Base-by-base conservation (phyloP, 1,139 yeast species). In the Nadsonia commutata region DNA sequence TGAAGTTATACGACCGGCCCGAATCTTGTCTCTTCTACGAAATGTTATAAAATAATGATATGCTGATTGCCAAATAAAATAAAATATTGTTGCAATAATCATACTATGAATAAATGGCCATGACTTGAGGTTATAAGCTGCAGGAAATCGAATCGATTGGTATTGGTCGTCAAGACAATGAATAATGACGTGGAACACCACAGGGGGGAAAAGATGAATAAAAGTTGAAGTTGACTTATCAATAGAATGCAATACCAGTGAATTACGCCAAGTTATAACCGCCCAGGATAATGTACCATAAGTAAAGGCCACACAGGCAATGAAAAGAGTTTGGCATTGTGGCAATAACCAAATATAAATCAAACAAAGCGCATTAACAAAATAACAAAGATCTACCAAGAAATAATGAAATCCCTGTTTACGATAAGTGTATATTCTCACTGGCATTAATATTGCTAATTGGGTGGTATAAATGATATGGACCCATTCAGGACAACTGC, bases 201-300 rank as follows among this genome's bases (percentile, higher is more conserved):
- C 74, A 0, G 96, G 95, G 1, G 98, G 98, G 66, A 84, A 73
- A 16, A 90, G 71, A 57, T 90, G 98, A 50, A 90, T 88, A 54
- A 85, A 83, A 3, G 95, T 78, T 16, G 90, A 78, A 1, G 97
- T 88, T n/a, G 90, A 83, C 61, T 90, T 88, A 51, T 88, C 97
- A 49, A 90, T 74, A 17, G 93, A 80, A 57, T 90, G 98, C 41
- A 90, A 68, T 7, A 90, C 97, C 46, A 90, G 69, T 7, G 95
- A 86, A 58, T 90, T 90, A 54, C 95, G 71, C 98, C 98, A 90
- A 0, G 96, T 84, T 36, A 88, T 79, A 18, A 90, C 95, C 0
- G 97, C 97, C 73, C 85, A 88, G 8, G 95, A 75, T 44, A 90
- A 64, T 0, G 96, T 84, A 1, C 97, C 97, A 66, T 81, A 78